Conservation (phyloP, 2,329 filamentous ascomycete genomes). For the Graphilbum fragrans region DNA sequence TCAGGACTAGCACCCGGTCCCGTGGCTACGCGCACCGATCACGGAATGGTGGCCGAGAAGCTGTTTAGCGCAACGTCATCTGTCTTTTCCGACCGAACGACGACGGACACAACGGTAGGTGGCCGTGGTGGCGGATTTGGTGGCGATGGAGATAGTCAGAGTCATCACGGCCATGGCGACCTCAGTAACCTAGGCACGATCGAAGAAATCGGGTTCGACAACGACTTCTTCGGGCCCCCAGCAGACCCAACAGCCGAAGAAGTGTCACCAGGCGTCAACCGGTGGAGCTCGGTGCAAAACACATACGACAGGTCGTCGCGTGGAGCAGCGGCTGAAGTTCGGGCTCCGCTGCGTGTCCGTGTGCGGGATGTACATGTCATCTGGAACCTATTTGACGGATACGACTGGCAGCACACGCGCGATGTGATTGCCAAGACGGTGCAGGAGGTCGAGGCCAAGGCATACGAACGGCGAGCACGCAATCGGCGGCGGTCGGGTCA, state of each 20-base stretch:
- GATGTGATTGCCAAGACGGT: conserved; percentile 81
- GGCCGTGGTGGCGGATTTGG: neutral
- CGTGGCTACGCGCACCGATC: no score
- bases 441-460: conserved; percentile 72
- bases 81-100: conserved; percentile 26
- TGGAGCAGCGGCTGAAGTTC: conserved; percentile 17
- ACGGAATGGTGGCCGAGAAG: conserved; percentile 27
- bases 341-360: conserved; percentile 63
- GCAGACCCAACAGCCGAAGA: conserved; percentile 40
- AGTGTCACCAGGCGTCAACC: conserved; percentile 27
- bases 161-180: conserved; percentile 15
- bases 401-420: conserved; percentile 85
- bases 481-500: conserved; percentile 42
- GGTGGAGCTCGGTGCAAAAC: conserved; percentile 71
- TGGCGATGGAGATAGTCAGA: neutral
- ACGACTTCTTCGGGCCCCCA: conserved; percentile 62
- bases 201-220: conserved; percentile 55
- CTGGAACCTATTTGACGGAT: conserved; percentile 96
- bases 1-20: neutral
- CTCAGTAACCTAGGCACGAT: conserved; percentile 34
- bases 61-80: conserved; percentile 32
- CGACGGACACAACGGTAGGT: conserved; percentile 11
- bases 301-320: conserved; percentile 43
- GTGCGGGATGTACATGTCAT: conserved; percentile 85
- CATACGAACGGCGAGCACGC: conserved; percentile 58